Base-by-base conservation (phyloP, 768 basidiomycete genomes). In the Agrocybe praecox region DNA sequence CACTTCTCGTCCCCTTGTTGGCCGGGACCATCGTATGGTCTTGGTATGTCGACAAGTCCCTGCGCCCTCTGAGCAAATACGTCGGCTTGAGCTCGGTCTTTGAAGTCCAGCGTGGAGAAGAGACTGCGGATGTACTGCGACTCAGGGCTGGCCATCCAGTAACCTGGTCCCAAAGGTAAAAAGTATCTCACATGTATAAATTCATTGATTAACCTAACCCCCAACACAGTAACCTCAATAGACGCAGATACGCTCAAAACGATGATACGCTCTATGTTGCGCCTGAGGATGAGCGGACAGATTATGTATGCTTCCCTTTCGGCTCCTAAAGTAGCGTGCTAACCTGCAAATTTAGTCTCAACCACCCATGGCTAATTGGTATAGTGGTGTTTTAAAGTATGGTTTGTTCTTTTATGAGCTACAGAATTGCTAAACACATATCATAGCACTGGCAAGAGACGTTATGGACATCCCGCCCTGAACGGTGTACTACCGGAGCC, bases 321-420 rank as follows among this genome's bases (percentile, higher is more conserved):
- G n/a, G n/a, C n/a, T n/a, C n/a, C n/a, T n/a, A n/a, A n/a, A n/a
- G n/a, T n/a, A n/a, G n/a, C n/a, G n/a, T n/a, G n/a, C n/a, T n/a
- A n/a, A n/a, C n/a, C n/a, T n/a, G n/a, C 26, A 4, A 5, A 29
- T 29, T 9, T 64, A 95, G 90, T 94, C 93, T 0, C 96, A 98
- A 71, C 96, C 96, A 0, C 96, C 96, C 0, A 95, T 98, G 92
- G 88, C 90, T 14, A 93, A 93, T 64, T 96, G 93, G 87, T 98
- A 94, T 69, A 82, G 81, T 44, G 96, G 96, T 0, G 93, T 98
- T 19, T 77, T 98, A 14, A 96, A 96, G 92, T 93, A 69, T 14
- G 64, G 63, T 47, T 50, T 42, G 44, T 55, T 21, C 48, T 9
- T 19, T 23, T 4, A 22, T 29, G 14, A 11, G 15, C 11, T 19